Evolutionary conservation across 441 rosid species (phyloP).

Genomic region (Manihot esculenta): DNA sequence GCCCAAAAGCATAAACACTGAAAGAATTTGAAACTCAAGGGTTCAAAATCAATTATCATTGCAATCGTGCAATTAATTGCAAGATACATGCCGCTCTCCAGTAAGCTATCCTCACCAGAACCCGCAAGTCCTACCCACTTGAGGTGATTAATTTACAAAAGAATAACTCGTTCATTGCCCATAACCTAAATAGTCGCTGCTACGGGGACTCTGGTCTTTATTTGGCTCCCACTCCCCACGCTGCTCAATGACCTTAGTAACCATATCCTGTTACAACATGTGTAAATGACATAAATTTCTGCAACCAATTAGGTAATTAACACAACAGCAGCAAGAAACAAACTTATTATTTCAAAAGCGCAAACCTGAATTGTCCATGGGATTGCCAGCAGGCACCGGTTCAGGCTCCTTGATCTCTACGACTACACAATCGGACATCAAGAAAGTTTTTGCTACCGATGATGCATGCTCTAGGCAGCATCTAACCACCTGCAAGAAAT

Average conservation of each 20-base stretch:
- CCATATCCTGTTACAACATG: slow-evolving; percentile 46
- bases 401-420: slow-evolving; percentile 90
- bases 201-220: neutral
- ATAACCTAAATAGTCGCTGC: neutral
- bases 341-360: neutral
- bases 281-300: slow-evolving; percentile 1
- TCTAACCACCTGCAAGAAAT: slow-evolving; percentile 67
- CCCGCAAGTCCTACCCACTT: slow-evolving; percentile 1
- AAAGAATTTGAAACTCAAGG: neutral
- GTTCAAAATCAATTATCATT: slow-evolving; percentile 22
- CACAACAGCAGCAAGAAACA: neutral
- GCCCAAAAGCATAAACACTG: neutral
- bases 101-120: slow-evolving; percentile 25
- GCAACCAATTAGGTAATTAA: slow-evolving; percentile 8
- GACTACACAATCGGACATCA: slow-evolving; percentile 92
- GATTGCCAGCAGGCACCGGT: slow-evolving; percentile 60
- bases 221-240: neutral
- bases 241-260: slow-evolving; percentile 25
- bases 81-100: slow-evolving; percentile 13
- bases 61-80: slow-evolving; percentile 25
- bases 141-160: slow-evolving; percentile 20
- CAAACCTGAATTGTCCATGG: slow-evolving; percentile 91
- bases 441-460: slow-evolving; percentile 85
- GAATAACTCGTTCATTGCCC: neutral
- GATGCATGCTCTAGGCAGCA: slow-evolving; percentile 96